Evolutionary conservation across 106 monocot genomes (phyloP).

Genomic region (Dendrobium chrysotoxum): DNA sequence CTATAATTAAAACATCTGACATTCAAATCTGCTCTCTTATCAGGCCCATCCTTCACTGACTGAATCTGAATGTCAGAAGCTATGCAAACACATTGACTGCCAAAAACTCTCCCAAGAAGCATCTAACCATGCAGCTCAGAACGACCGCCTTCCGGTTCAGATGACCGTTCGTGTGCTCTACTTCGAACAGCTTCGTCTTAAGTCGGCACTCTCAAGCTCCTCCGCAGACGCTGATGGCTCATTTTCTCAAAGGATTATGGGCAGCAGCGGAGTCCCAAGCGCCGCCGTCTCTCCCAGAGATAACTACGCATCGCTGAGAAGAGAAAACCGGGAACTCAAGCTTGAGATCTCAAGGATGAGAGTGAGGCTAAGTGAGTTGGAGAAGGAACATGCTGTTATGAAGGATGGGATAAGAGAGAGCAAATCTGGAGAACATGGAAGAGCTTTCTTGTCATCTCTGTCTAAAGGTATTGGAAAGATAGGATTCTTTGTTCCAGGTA

Average conservation of each 20-base stretch:
- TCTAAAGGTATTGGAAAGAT: slow-evolving; percentile 62
- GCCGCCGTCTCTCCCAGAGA: slow-evolving; percentile 76
- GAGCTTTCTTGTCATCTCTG: slow-evolving; percentile 55
- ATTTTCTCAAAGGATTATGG: slow-evolving; percentile 68
- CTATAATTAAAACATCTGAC: too few relatives aligned
- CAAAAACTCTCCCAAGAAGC: slow-evolving; percentile 91
- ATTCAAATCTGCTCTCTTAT: background rate
- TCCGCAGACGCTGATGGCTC: slow-evolving; percentile 27
- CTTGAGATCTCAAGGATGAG: slow-evolving; percentile 83
- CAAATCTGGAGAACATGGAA: slow-evolving; percentile 40
- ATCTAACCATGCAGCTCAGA: slow-evolving; percentile 84
- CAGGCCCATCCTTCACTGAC: slow-evolving; percentile 90
- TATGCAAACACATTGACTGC: slow-evolving; percentile 89
- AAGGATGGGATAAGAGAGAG: slow-evolving; percentile 55
- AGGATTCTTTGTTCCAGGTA: slow-evolving; percentile 24
- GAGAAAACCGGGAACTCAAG: slow-evolving; percentile 88
- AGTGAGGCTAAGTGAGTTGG: slow-evolving; percentile 71
- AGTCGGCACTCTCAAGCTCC: slow-evolving; percentile 43
- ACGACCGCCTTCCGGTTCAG: slow-evolving; percentile 81
- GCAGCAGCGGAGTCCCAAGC: slow-evolving; percentile 62
- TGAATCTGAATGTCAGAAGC: slow-evolving; percentile 69
- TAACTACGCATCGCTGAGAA: slow-evolving; percentile 79
- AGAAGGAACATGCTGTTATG: slow-evolving; percentile 81
- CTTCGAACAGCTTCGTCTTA: slow-evolving; percentile 84
- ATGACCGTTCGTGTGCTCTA: slow-evolving; percentile 74